A percentile compares a stretch with the other conserved stretches of the same genome.
Evolutionary conservation across 2,329 filamentous ascomycete species (phyloP).

Genomic region (Xenosphaeropsis pyriputrescens): DNA sequence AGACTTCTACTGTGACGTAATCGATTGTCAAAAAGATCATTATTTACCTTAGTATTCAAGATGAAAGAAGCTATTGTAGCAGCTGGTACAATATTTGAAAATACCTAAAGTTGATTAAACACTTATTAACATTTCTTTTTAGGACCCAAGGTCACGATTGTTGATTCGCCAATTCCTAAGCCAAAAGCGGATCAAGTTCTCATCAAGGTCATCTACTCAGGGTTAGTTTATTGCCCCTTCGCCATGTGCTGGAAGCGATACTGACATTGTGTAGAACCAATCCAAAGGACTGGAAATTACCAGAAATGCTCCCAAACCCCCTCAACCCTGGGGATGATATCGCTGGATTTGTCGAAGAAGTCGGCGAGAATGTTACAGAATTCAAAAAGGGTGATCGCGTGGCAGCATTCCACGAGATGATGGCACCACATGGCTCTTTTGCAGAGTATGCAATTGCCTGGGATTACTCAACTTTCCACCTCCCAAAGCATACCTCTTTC

Average conservation of each 20-base stretch:
- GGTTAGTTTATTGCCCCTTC: slow-evolving; percentile 3
- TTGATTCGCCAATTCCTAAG: slow-evolving; percentile 15
- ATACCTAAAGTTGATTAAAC: slow-evolving; percentile 1
- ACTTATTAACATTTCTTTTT: background rate
- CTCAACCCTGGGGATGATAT: slow-evolving; percentile 20
- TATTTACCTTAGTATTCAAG: background rate
- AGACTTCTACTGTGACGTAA: no score
- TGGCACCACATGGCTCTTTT: slow-evolving; percentile 32
- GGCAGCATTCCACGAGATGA: slow-evolving; percentile 35
- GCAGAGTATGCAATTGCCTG: slow-evolving; percentile 46
- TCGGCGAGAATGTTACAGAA: slow-evolving; percentile 28
- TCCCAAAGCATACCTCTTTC: slow-evolving; percentile 14
- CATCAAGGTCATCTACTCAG: slow-evolving; percentile 17
- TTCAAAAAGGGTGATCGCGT: slow-evolving; percentile 30
- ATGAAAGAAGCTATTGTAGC: slow-evolving; percentile 19
- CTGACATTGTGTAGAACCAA: background rate
- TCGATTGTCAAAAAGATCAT: no score
- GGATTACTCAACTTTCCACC: slow-evolving; percentile 36
- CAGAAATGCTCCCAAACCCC: slow-evolving; percentile 3
- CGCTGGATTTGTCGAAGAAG: slow-evolving; percentile 27
- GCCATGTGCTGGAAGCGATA: no score
- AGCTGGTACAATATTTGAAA: slow-evolving; percentile 5
- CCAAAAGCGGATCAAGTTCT: slow-evolving; percentile 17
- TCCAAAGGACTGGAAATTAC: slow-evolving; percentile 14
- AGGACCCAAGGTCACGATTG: slow-evolving; percentile 11